Conservation (phyloP, 805 yeast species). For the Groenewaldozyma tartarivorans region DNA sequence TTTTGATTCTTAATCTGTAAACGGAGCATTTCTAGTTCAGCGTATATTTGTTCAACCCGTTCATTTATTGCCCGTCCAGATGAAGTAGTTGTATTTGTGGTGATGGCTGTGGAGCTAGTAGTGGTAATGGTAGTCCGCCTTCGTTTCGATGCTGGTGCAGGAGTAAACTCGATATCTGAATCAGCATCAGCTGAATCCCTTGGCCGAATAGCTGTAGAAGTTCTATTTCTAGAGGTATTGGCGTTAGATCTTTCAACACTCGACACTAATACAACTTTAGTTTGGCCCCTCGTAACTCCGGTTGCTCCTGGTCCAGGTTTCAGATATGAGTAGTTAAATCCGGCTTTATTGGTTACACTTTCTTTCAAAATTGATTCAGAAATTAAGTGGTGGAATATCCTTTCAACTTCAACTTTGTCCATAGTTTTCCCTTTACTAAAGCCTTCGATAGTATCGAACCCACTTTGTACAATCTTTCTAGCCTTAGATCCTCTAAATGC, state of each 20-base stretch:
- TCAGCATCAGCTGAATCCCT: too few relatives aligned
- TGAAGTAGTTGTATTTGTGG: background rate
- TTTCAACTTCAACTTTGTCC: slow-evolving; percentile 63
- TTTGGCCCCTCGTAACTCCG: slow-evolving; percentile 33
- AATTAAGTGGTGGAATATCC: slow-evolving; percentile 72
- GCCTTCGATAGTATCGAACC: slow-evolving; percentile 48
- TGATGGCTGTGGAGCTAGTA: slow-evolving; percentile 1
- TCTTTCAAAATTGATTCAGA: slow-evolving; percentile 60
- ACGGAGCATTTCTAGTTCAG: slow-evolving; percentile 10
- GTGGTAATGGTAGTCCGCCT: slow-evolving; percentile 10
- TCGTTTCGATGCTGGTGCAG: too few relatives aligned
- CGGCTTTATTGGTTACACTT: slow-evolving; percentile 59
- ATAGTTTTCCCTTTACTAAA: slow-evolving; percentile 65
- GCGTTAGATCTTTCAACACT: background rate
- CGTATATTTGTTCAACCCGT: slow-evolving; percentile 8
- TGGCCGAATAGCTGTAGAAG: background rate
- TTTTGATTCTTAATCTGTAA: background rate
- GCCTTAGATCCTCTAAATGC: slow-evolving; percentile 63
- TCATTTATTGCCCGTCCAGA: slow-evolving; percentile 1
- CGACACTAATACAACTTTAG: slow-evolving; percentile 14
- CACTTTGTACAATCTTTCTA: slow-evolving; percentile 50
- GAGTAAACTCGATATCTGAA: too few relatives aligned
- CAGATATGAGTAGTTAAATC: slow-evolving; percentile 74
- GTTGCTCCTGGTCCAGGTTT: slow-evolving; percentile 49
- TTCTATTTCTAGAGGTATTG: background rate